A percentile compares a stretch with the other conserved stretches of the same genome.
phyloP scores from a whole-genome alignment of 331 rosid genomes.

The Malus hybrid region DNA sequence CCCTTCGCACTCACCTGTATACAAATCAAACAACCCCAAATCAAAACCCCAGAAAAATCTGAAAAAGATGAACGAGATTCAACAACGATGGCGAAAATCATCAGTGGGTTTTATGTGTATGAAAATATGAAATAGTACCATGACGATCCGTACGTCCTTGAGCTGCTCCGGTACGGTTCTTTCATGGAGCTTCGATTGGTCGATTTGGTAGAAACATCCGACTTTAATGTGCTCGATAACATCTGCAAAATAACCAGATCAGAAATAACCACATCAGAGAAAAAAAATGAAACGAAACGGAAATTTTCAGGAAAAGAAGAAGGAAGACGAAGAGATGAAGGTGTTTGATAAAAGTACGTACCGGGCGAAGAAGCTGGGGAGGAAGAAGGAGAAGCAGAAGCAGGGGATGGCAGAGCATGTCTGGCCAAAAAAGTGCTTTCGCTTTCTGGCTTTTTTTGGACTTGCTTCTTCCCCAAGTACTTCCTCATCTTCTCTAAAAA shows the following conservation, averaged over 20 bases:
- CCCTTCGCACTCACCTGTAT: conserved; percentile 53
- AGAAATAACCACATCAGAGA: too few relatives aligned
- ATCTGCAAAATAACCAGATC: conserved; percentile 25
- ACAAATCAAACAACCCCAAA: not conserved
- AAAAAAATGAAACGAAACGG: too few relatives aligned
- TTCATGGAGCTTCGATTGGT: conserved; percentile 51
- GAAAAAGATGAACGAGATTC: not conserved
- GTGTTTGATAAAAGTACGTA: not conserved
- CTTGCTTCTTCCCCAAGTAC: conserved; percentile 24
- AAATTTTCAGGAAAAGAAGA: not conserved
- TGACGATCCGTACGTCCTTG: conserved; percentile 37
- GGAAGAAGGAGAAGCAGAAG: conserved; percentile 22
- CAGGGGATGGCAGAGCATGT: conserved; percentile 8
- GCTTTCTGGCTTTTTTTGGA: not conserved
- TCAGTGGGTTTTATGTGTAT: not conserved
- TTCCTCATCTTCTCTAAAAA: not conserved
- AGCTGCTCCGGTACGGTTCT: conserved; percentile 42
- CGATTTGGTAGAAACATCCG: conserved; percentile 54
- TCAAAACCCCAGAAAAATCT: not conserved
- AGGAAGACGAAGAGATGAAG: not conserved
- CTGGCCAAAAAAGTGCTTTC: conserved; percentile 28
- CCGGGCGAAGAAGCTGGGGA: conserved; percentile 20
- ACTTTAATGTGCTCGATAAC: conserved; percentile 33
- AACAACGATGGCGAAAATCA: not conserved
- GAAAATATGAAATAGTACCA: conserved; percentile 30